These are phyloP conservation scores for Pichia sp. DNA, from an alignment of 1,139 yeast species.

Conservation along the genomic window DNA sequence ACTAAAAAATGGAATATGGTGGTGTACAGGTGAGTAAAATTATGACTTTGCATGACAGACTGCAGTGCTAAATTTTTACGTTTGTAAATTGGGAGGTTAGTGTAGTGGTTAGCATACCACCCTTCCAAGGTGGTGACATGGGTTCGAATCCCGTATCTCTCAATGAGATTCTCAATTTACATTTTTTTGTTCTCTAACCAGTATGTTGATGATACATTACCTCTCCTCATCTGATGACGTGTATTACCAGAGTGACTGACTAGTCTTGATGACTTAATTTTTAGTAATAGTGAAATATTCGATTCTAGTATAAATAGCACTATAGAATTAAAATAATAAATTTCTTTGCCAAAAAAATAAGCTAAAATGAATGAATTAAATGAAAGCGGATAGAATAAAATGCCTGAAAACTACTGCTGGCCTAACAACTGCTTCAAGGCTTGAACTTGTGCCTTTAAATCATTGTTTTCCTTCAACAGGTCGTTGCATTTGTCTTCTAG, in stretches of 20 bases:
- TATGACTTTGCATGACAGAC: too few relatives aligned
- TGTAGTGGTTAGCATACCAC: conserved; percentile 50
- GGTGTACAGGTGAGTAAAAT: too few relatives aligned
- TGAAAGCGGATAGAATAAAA: neutral
- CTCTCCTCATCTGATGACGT: too few relatives aligned
- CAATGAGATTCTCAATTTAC: conserved; percentile 37
- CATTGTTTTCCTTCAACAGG: conserved; percentile 51
- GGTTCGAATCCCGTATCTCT: conserved; percentile 82
- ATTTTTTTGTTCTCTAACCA: conserved; percentile 10
- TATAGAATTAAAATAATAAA: neutral
- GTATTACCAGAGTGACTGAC: too few relatives aligned
- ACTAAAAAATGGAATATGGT: too few relatives aligned
- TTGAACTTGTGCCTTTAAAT: conserved; percentile 54
- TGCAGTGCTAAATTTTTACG: too few relatives aligned
- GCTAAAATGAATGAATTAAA: neutral
- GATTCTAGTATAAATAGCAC: neutral
- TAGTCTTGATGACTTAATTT: too few relatives aligned
- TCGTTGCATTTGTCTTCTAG: conserved; percentile 73
- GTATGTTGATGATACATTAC: neutral
- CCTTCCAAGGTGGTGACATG: conserved; percentile 81
- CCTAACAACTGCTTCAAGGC: conserved; percentile 50
- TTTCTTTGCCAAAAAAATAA: neutral
- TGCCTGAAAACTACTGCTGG: neutral
- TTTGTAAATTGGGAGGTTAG: conserved; percentile 33
- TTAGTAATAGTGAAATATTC: neutral